Evolutionary conservation across 441 rosid genomes (phyloP).

Genomic region (Sinapis alba): DNA sequence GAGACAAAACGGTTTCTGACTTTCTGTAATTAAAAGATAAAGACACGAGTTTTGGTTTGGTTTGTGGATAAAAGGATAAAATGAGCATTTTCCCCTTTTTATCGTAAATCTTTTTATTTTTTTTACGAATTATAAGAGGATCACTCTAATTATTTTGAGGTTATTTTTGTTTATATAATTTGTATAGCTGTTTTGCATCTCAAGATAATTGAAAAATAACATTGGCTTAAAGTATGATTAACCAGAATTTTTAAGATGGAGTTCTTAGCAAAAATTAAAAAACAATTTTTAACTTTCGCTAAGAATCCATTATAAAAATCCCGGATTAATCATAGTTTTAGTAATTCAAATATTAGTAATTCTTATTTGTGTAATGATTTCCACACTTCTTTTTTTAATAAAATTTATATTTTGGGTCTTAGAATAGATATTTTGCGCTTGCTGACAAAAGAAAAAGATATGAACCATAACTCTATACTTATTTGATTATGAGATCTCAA

Average conservation of each 20-base stretch:
- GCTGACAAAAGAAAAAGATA: neutral
- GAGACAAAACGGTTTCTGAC: slow-evolving; percentile 3
- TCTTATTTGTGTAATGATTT: neutral
- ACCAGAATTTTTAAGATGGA: no score
- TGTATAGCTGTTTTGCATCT: no score
- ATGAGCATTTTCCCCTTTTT: neutral
- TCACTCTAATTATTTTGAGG: neutral
- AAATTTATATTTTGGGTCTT: neutral
- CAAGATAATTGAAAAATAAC: no score
- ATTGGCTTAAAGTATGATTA: no score
- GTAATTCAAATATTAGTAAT: no score
- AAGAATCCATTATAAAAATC: no score
- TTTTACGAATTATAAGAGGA: neutral
- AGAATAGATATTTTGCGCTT: neutral
- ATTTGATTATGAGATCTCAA: neutral
- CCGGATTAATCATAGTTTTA: no score
- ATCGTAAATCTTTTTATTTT: neutral
- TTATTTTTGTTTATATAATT: no score
- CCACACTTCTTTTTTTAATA: neutral
- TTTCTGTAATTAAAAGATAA: slow-evolving; percentile 18
- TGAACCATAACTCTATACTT: neutral
- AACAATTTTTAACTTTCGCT: no score
- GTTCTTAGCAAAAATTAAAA: no score
- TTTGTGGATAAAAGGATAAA: neutral
- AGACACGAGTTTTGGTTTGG: slow-evolving; percentile 2